These are phyloP conservation scores for Botrytis medusae DNA, from an alignment of 2,329 filamentous ascomycete species.

Conservation along the genomic window DNA sequence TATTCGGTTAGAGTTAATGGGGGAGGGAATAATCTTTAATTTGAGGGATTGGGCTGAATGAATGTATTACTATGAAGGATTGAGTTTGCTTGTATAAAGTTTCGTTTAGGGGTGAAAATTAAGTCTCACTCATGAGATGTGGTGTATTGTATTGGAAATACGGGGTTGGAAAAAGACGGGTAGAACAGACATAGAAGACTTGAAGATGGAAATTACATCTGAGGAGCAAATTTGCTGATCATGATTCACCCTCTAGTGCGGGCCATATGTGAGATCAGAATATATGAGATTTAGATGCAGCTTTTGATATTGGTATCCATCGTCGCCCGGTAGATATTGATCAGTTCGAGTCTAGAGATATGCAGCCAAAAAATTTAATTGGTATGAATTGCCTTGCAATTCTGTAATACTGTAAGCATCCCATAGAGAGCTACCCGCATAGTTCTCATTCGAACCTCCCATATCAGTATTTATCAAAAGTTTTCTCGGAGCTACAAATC, in stretches of 20 bases:
- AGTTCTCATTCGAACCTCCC: not conserved
- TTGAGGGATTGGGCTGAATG: not conserved
- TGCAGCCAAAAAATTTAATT: not conserved
- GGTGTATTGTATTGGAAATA: not conserved
- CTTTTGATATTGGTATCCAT: too few species aligned
- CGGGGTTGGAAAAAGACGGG: not conserved
- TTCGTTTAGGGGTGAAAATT: not conserved
- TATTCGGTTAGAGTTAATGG: constrained; percentile 2
- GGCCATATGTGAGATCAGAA: not conserved
- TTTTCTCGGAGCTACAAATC: constrained; percentile 20
- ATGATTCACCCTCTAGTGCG: too few species aligned
- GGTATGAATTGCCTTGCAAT: not conserved
- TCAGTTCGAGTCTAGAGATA: not conserved
- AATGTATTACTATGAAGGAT: not conserved
- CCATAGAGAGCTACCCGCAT: too few species aligned
- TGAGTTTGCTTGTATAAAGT: not conserved
- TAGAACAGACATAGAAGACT: not conserved
- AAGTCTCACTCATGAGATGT: not conserved
- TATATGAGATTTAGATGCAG: not conserved
- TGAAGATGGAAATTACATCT: not conserved
- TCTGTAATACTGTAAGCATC: not conserved
- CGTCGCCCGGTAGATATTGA: too few species aligned
- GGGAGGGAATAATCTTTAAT: not conserved
- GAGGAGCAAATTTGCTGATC: not conserved
- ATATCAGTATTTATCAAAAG: not conserved